These are phyloP conservation scores for Penicillium rolfsii DNA, from an alignment of 2,329 filamentous ascomycete species.

Conservation along the genomic window DNA sequence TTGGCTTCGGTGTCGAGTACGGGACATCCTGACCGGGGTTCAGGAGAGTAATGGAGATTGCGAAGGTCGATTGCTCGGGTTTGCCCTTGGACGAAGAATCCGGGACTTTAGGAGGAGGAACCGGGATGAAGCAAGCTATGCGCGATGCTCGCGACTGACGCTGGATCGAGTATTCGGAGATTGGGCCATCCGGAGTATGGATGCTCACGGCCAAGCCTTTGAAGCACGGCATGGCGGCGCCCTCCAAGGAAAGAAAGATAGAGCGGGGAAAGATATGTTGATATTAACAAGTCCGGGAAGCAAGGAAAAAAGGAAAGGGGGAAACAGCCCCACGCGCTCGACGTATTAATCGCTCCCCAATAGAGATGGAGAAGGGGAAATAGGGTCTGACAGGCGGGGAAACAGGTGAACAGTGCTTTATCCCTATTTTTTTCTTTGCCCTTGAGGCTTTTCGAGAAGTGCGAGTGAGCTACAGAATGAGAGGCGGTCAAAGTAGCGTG, in stretches of 20 bases:
- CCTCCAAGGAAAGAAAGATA: slow-evolving; percentile 2
- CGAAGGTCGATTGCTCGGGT: slow-evolving; percentile 92
- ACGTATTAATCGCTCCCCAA: slow-evolving; percentile 8
- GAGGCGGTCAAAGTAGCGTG: slow-evolving; percentile 31
- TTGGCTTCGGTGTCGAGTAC: slow-evolving; percentile 86
- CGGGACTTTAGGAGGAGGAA: slow-evolving; percentile 81
- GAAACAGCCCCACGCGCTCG: slow-evolving; percentile 19
- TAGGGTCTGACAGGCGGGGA: slow-evolving; percentile 12
- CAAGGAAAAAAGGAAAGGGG: slow-evolving; percentile 12
- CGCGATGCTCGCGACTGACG: slow-evolving; percentile 87
- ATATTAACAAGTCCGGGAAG: slow-evolving; percentile 1
- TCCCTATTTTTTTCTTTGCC: slow-evolving; percentile 18
- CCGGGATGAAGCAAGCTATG: slow-evolving; percentile 96
- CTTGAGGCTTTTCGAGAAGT: slow-evolving; percentile 12
- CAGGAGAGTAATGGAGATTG: slow-evolving; percentile 94
- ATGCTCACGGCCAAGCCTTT: slow-evolving; percentile 98
- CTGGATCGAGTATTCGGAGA: slow-evolving; percentile 92
- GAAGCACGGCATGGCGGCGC: slow-evolving; percentile 81
- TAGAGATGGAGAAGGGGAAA: slow-evolving; percentile 8
- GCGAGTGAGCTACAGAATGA: slow-evolving; percentile 20
- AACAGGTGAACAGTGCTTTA: slow-evolving; percentile 8
- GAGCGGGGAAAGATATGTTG: background rate
- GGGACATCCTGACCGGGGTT: slow-evolving; percentile 87
- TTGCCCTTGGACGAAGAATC: slow-evolving; percentile 66
- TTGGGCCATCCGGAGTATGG: slow-evolving; percentile 76